Conservation (phyloP, 2,329 filamentous ascomycete species). For the Nothophoma quercina region DNA sequence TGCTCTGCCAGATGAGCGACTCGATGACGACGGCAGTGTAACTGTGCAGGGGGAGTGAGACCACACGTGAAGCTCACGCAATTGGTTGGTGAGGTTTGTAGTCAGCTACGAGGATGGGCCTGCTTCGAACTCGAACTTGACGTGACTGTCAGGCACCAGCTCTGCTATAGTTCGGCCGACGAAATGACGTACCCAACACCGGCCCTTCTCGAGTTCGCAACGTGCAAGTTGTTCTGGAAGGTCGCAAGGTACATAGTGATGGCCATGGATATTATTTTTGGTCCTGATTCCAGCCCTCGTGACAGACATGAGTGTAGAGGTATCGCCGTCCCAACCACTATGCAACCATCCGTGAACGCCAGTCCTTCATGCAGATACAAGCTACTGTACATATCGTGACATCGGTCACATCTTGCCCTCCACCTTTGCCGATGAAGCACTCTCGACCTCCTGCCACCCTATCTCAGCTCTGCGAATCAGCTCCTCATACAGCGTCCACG, state of each 20-base stretch:
- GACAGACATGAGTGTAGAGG: constrained; percentile 14
- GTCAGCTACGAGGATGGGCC: not conserved
- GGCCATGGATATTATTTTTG: too few species aligned
- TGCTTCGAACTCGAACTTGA: constrained; percentile 4
- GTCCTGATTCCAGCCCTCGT: too few species aligned
- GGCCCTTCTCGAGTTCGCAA: constrained; percentile 8
- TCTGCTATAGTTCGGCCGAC: constrained; percentile 5
- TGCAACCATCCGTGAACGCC: constrained; percentile 3
- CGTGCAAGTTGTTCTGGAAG: not conserved
- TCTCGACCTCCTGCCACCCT: constrained; percentile 41
- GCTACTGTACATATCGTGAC: constrained; percentile 6
- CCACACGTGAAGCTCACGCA: not conserved
- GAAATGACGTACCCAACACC: constrained; percentile 5
- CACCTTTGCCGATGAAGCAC: constrained; percentile 27
- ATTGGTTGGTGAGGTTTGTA: not conserved
- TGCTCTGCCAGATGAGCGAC: not conserved
- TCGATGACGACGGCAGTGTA: constrained; percentile 13
- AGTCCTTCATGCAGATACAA: not conserved
- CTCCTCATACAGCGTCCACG: constrained; percentile 98
- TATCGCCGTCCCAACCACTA: not conserved
- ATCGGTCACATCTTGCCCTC: constrained; percentile 8
- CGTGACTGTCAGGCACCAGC: constrained; percentile 13
- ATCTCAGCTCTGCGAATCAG: constrained; percentile 76
- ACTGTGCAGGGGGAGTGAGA: constrained; percentile 8
- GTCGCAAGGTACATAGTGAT: too few species aligned